Percentiles rank a stretch among this genome's conserved stretches.
Evolutionary conservation across 805 yeast species (phyloP).

Genomic region (Cephaloascus fragrans): DNA sequence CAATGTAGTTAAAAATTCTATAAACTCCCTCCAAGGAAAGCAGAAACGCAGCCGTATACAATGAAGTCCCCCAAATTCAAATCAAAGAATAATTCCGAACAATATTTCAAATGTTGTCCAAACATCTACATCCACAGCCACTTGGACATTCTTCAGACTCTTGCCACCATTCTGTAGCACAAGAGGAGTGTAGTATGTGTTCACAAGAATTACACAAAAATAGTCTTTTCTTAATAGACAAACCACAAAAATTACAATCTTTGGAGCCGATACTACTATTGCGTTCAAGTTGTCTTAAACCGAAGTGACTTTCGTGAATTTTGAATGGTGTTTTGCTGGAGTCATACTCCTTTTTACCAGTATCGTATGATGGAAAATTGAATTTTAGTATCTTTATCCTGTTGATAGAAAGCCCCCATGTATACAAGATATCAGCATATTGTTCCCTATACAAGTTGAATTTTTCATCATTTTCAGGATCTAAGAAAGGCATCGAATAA

Average conservation of each 20-base stretch:
- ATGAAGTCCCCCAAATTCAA: too few species aligned
- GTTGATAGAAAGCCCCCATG: constrained; percentile 80
- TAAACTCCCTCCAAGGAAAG: too few species aligned
- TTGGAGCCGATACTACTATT: constrained; percentile 8
- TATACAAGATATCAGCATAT: constrained; percentile 67
- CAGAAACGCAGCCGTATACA: too few species aligned
- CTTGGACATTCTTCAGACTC: constrained; percentile 54
- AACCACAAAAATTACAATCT: constrained; percentile 59
- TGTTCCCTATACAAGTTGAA: constrained; percentile 43
- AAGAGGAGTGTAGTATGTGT: constrained; percentile 68
- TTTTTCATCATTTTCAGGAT: constrained; percentile 23
- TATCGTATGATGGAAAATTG: constrained; percentile 30
- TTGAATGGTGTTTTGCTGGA: constrained; percentile 13
- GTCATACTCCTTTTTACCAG: constrained; percentile 7
- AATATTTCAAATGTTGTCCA: constrained; percentile 20
- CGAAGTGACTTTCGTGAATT: constrained; percentile 24
- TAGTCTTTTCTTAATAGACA: constrained; percentile 48
- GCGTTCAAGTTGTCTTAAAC: constrained; percentile 12
- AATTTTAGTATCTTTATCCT: constrained; percentile 71
- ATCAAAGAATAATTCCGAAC: too few species aligned
- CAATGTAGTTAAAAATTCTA: too few species aligned
- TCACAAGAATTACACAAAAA: constrained; percentile 67
- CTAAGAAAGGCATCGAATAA: constrained; percentile 28
- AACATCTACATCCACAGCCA: constrained; percentile 79
- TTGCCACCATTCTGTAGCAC: constrained; percentile 79